Evolutionary conservation across 2,329 filamentous ascomycete genomes (phyloP).

Genomic region (Sporothrix sp.): DNA sequence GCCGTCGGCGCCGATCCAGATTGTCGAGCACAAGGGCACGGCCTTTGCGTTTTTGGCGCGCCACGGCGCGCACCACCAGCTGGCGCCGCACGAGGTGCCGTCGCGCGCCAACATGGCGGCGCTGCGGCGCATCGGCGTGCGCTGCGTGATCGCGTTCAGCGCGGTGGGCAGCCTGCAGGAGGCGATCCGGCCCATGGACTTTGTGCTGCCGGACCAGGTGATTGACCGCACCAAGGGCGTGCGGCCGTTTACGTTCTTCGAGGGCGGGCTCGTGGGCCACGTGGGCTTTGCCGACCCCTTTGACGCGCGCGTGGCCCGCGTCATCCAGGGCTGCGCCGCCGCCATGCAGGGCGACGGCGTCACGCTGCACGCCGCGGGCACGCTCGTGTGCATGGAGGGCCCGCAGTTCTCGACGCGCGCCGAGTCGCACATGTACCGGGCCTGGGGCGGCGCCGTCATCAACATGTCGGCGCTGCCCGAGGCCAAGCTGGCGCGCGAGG

Average conservation of each 20-base stretch:
- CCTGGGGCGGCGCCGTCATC: slow-evolving; percentile 89
- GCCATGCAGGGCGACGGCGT: slow-evolving; percentile 75
- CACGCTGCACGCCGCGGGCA: slow-evolving; percentile 71
- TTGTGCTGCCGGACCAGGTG: slow-evolving; percentile 90
- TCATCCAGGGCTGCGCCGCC: slow-evolving; percentile 68
- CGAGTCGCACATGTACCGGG: slow-evolving; percentile 89
- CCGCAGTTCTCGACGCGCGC: slow-evolving; percentile 95
- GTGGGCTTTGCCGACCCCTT: slow-evolving; percentile 96
- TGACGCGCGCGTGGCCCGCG: slow-evolving; percentile 63
- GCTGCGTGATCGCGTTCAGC: slow-evolving; percentile 86
- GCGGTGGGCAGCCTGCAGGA: slow-evolving; percentile 90
- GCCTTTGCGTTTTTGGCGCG: slow-evolving; percentile 89
- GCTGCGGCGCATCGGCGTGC: slow-evolving; percentile 79
- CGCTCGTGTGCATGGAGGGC: slow-evolving; percentile 95
- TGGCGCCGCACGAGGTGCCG: slow-evolving; percentile 91
- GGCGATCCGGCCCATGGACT: slow-evolving; percentile 90
- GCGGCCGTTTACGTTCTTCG: slow-evolving; percentile 91
- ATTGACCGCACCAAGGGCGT: slow-evolving; percentile 97
- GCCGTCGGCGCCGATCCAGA: slow-evolving; percentile 66
- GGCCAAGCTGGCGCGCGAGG: slow-evolving; percentile 90
- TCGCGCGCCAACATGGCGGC: slow-evolving; percentile 95
- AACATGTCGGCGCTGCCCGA: slow-evolving; percentile 97
- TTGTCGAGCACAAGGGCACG: slow-evolving; percentile 75
- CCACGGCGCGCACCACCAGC: slow-evolving; percentile 80
- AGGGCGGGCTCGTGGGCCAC: slow-evolving; percentile 83